A percentile compares a stretch with the other conserved stretches of the same genome.
These are phyloP conservation scores for Suillus cothurnatus DNA, from an alignment of 768 basidiomycete species.

Conservation along the genomic window DNA sequence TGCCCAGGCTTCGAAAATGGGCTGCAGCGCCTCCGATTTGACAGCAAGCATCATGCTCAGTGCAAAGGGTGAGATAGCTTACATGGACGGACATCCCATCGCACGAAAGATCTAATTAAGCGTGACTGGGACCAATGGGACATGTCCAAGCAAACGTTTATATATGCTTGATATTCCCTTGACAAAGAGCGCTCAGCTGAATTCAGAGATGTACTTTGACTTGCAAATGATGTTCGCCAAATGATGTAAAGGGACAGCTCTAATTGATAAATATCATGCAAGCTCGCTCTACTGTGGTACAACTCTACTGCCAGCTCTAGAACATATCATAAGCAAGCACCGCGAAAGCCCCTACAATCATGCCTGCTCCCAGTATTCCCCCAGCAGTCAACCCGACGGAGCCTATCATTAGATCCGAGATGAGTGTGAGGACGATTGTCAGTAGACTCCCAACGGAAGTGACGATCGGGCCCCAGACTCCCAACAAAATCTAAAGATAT, in stretches of 20 bases:
- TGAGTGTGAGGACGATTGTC: constrained; percentile 88
- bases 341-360: constrained; percentile 83
- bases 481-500: constrained; percentile 64
- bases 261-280: neutral
- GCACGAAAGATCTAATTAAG: neutral
- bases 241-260: constrained; percentile 3
- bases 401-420: constrained; percentile 78
- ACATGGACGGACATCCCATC: neutral
- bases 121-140: neutral
- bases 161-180: neutral
- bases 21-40: neutral
- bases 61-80: neutral
- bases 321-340: constrained; percentile 77
- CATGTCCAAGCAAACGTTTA: neutral
- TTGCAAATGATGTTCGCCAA: neutral
- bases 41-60: neutral
- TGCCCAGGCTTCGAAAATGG: neutral
- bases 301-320: constrained; percentile 27
- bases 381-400: constrained; percentile 64
- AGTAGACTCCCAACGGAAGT: constrained; percentile 90
- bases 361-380: constrained; percentile 74
- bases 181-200: neutral
- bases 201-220: neutral
- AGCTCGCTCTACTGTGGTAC: no score
- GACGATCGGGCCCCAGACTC: constrained; percentile 86